Conservation (phyloP, 208 protist species). For the Wallacemonas rigidus region DNA sequence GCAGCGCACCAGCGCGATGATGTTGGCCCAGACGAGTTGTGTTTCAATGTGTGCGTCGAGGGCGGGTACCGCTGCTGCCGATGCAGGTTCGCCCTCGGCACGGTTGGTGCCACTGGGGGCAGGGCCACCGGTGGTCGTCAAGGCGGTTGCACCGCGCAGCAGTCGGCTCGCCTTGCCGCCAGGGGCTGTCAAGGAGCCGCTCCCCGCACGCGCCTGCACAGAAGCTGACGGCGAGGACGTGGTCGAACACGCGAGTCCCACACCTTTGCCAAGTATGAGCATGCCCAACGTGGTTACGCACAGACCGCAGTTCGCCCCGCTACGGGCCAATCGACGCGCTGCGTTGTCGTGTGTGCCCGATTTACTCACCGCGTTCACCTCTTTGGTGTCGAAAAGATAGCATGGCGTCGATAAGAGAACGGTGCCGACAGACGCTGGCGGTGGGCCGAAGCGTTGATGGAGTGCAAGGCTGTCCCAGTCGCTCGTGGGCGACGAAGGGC, state of each 20-base stretch:
- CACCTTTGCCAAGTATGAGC: slow-evolving; percentile 33
- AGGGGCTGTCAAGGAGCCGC: not conserved
- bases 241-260: not conserved
- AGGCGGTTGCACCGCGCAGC: slow-evolving; percentile 18
- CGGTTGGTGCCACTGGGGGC: not conserved
- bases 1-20: slow-evolving; percentile 51
- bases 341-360: not conserved
- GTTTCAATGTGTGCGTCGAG: slow-evolving; percentile 13
- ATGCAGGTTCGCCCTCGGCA: not conserved
- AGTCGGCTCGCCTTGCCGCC: slow-evolving; percentile 22
- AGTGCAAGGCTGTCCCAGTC: slow-evolving; percentile 30
- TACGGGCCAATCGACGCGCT: slow-evolving; percentile 6
- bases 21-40: slow-evolving; percentile 39
- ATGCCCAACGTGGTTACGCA: slow-evolving; percentile 45
- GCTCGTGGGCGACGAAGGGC: not conserved
- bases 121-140: not conserved
- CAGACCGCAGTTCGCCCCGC: slow-evolving; percentile 25
- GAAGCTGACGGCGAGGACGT: not conserved
- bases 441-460: slow-evolving; percentile 22
- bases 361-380: not conserved
- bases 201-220: not conserved
- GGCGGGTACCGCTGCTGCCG: not conserved
- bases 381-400: slow-evolving; percentile 37
- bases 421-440: slow-evolving; percentile 24
- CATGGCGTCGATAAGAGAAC: slow-evolving; percentile 40